Percentiles rank a stretch among this genome's conserved stretches.
These are phyloP conservation scores for Hapsidospora chrysogenum DNA, from an alignment of 495 filamentous ascomycete species.

Conservation along the genomic window DNA sequence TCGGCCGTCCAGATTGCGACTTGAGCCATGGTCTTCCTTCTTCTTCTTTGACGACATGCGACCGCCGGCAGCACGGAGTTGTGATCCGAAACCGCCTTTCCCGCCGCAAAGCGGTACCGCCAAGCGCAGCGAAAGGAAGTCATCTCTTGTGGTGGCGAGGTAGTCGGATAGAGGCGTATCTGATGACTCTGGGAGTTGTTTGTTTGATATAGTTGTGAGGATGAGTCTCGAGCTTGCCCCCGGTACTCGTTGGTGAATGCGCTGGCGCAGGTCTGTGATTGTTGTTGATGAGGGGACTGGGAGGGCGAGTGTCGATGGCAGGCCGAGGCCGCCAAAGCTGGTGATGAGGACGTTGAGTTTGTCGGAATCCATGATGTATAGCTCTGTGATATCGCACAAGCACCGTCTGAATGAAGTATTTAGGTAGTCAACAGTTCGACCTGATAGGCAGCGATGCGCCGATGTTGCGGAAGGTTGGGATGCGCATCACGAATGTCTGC, in stretches of 20 bases:
- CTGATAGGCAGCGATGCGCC: background rate
- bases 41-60: conserved; percentile 94
- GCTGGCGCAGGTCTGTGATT: conserved; percentile 45
- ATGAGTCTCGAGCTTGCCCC: conserved; percentile 35
- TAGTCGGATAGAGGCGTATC: conserved; percentile 32
- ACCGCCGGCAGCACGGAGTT: conserved; percentile 88
- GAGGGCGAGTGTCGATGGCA: conserved; percentile 62
- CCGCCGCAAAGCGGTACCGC: conserved; percentile 63
- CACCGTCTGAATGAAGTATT: background rate
- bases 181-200: conserved; percentile 36
- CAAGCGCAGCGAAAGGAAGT: conserved; percentile 67
- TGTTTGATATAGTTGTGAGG: conserved; percentile 70
- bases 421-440: background rate
- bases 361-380: conserved; percentile 20
- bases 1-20: conserved; percentile 83
- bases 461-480: background rate
- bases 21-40: conserved; percentile 73
- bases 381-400: too few species aligned
- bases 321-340: conserved; percentile 64
- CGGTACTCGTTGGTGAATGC: conserved; percentile 50
- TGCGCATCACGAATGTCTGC: background rate
- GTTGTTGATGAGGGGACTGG: conserved; percentile 48
- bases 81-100: conserved; percentile 94
- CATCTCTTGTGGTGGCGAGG: conserved; percentile 31
- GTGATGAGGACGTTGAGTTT: conserved; percentile 70